Base-by-base conservation (phyloP, 306 rosid genomes). In the Vachellia pachyceras region DNA sequence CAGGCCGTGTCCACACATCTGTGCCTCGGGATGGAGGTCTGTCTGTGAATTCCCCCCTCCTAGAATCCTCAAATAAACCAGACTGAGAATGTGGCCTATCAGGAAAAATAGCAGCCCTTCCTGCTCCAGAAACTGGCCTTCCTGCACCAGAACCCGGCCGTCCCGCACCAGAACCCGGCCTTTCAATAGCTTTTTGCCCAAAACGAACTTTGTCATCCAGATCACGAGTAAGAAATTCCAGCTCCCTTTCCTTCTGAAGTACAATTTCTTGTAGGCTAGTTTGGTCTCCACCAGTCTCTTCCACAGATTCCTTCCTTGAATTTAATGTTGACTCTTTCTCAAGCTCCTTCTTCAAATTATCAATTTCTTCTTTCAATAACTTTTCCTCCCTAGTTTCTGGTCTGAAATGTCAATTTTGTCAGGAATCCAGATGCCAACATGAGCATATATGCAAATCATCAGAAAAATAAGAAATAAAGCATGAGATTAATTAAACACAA, bases 181-280 rank as follows among this genome's bases (percentile, higher is more conserved):
- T 87, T 22, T 95, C 99, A 63, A 87, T 37, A 7, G 92, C 93
- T 85, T 92, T 95, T 93, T 88, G 97, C 50, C 95, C 98, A 82
- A 95, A 93, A 25, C 99, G 98, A 79, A 93, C 88, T 88, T 93
- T 93, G 81, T 89, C 98, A 85, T 95, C 92, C 86, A 95, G 86
- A 72, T 93, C 97, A 74, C 63, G 90, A 73, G 83, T 69, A 82
- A 93, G 90, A 57, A 58, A 22, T 86, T 92, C 98, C 81, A 95
- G 82, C 76, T 93, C 97, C 75, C 78, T 88, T 84, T 95, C 97
- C 81, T 88, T 92, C 79, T 66, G 86, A 54, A 36, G 78, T 64
- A 94, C 45, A 49, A 55, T 44, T 52, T 49, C 86, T 25, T 0
- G 78, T 58, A 80, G 42, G 75, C 79, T 83, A 58, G 82, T 85